These are phyloP conservation scores for Boletus tylopilopsis DNA, from an alignment of 768 basidiomycete species.

Conservation along the genomic window DNA sequence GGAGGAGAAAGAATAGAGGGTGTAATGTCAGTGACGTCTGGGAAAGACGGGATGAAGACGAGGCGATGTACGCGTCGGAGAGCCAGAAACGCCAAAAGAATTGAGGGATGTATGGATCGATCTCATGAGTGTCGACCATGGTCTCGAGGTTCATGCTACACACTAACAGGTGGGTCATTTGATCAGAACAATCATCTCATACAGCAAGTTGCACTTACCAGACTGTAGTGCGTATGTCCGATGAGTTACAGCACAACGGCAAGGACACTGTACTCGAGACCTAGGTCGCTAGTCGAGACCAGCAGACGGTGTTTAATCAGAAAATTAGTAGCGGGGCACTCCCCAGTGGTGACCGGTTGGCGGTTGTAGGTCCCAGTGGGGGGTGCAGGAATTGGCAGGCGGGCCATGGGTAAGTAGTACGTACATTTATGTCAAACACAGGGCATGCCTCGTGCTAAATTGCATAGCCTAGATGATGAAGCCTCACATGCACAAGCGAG, in stretches of 20 bases:
- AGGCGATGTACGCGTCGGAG: slow-evolving; percentile 35
- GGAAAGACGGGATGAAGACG: not conserved
- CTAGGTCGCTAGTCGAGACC: not conserved
- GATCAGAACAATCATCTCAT: not conserved
- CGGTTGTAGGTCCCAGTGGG: slow-evolving; percentile 7
- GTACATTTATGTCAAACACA: slow-evolving; percentile 3
- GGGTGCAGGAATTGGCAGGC: not conserved
- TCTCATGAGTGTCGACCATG: slow-evolving; percentile 8
- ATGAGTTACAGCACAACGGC: not conserved
- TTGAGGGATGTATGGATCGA: slow-evolving; percentile 40
- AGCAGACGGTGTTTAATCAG: not conserved
- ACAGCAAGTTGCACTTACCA: slow-evolving; percentile 6
- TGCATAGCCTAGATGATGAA: slow-evolving; percentile 2
- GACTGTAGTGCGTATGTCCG: not conserved
- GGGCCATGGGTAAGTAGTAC: slow-evolving; percentile 1
- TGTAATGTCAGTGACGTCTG: not conserved
- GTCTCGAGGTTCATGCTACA: not conserved
- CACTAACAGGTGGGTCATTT: not conserved
- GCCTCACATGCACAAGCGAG: not conserved
- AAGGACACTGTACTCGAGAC: not conserved
- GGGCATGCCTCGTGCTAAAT: slow-evolving; percentile 7
- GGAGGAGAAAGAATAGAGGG: not conserved
- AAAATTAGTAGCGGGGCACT: not conserved
- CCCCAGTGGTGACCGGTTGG: not conserved
- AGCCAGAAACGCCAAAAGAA: slow-evolving; percentile 53